Conservation (phyloP, 257 asterid genomes). For the Solanum pinnatisectum region DNA sequence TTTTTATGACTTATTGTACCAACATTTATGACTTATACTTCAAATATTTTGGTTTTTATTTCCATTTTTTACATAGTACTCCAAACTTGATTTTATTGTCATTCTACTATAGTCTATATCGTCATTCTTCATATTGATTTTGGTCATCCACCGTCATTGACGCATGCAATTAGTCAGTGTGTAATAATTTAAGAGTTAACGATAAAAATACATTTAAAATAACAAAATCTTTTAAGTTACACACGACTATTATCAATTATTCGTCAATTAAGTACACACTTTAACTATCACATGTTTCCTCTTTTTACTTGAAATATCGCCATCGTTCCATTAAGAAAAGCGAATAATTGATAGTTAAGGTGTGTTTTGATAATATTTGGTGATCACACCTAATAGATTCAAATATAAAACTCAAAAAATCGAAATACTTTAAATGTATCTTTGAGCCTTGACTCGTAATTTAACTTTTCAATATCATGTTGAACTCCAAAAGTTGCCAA, state of each 20-base stretch:
- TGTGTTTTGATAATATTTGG: neutral
- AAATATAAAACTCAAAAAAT: neutral
- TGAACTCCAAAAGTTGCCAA: neutral
- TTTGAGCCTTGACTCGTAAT: neutral
- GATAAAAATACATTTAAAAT: neutral
- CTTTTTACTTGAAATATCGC: neutral
- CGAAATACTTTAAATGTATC: neutral
- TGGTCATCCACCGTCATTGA: neutral
- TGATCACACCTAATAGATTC: neutral
- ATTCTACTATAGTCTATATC: neutral
- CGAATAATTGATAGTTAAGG: neutral
- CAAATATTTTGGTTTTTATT: neutral
- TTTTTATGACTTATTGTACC: neutral
- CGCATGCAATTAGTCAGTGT: neutral
- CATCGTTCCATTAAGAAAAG: neutral
- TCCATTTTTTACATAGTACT: neutral
- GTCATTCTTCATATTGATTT: neutral
- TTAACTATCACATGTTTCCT: neutral
- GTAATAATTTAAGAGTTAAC: neutral
- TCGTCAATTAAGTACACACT: neutral
- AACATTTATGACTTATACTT: neutral
- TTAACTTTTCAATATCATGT: neutral
- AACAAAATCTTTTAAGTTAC: neutral
- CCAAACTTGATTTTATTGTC: neutral
- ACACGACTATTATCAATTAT: neutral